phyloP scores from a whole-genome alignment of 2,329 filamentous ascomycete species.

The Aspergillus ruber region DNA sequence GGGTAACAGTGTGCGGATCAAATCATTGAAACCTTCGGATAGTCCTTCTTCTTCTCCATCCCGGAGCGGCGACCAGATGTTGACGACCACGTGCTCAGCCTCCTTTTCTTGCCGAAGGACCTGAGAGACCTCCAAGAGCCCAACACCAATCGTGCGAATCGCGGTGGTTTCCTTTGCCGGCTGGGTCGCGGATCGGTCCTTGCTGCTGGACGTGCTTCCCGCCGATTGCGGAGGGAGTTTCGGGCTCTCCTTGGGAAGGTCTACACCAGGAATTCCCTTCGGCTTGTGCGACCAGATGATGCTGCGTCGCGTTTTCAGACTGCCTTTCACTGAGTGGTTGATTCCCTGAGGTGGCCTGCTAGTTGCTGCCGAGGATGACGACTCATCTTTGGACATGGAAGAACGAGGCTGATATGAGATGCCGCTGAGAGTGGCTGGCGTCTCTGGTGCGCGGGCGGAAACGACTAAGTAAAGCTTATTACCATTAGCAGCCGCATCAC shows the following conservation, averaged over 20 bases:
- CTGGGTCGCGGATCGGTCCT: slow-evolving; percentile 18
- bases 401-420: slow-evolving; percentile 20
- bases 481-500: slow-evolving; percentile 55
- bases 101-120: slow-evolving; percentile 67
- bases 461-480: slow-evolving; percentile 77
- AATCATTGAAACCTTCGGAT: slow-evolving; percentile 63
- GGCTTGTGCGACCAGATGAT: slow-evolving; percentile 39
- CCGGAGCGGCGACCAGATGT: slow-evolving; percentile 64
- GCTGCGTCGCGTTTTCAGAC: slow-evolving; percentile 36
- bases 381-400: slow-evolving; percentile 30
- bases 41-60: slow-evolving; percentile 52
- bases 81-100: slow-evolving; percentile 67
- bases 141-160: slow-evolving; percentile 67
- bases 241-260: slow-evolving; percentile 22
- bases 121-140: slow-evolving; percentile 67
- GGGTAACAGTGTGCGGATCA: slow-evolving; percentile 67
- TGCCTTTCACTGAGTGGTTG: slow-evolving; percentile 30
- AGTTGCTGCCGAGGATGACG: slow-evolving; percentile 5
- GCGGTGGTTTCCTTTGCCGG: slow-evolving; percentile 37
- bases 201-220: slow-evolving; percentile 22
- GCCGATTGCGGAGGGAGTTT: slow-evolving; percentile 27
- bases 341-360: slow-evolving; percentile 20
- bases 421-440: slow-evolving; percentile 21
- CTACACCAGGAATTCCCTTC: slow-evolving; percentile 22
- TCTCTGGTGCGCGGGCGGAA: slow-evolving; percentile 62